phyloP scores from a whole-genome alignment of 1,284 basidiomycete species.

The Sanghuangporus baumii region DNA sequence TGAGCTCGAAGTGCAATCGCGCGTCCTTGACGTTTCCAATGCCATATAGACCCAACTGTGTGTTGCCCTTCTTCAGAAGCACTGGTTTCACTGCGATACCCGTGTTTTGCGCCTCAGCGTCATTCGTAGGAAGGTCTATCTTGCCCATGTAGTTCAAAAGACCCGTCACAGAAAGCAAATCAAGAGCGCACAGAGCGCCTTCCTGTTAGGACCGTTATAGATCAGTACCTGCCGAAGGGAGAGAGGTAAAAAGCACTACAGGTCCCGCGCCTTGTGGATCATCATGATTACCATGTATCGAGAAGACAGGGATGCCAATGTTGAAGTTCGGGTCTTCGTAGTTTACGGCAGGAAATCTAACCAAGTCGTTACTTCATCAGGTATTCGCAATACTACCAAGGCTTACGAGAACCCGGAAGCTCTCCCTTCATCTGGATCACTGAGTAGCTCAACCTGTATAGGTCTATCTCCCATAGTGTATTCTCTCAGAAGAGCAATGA shows the following conservation, averaged over 20 bases:
- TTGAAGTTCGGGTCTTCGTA: conserved; percentile 98
- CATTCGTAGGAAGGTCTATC: conserved; percentile 60
- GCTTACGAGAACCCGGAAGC: conserved; percentile 79
- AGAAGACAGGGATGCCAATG: conserved; percentile 92
- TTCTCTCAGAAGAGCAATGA: conserved; percentile 86
- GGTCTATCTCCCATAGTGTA: conserved; percentile 88
- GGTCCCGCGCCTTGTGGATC: conserved; percentile 95
- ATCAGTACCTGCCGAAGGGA: conserved; percentile 2
- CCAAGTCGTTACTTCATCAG: conserved; percentile 10
- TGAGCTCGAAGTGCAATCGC: conserved; percentile 92
- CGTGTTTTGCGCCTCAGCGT: conserved; percentile 57
- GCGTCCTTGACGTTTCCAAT: conserved; percentile 97
- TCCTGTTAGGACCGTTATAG: conserved; percentile 45
- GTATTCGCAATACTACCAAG: conserved; percentile 23
- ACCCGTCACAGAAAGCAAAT: conserved; percentile 90
- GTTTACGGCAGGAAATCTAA: conserved; percentile 92
- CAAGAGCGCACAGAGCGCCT: conserved; percentile 92
- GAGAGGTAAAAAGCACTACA: conserved; percentile 39
- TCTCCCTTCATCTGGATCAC: conserved; percentile 88
- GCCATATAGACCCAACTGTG: conserved; percentile 87
- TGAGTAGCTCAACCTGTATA: conserved; percentile 84
- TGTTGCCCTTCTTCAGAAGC: conserved; percentile 84
- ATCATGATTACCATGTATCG: conserved; percentile 99
- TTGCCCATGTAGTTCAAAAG: conserved; percentile 98
- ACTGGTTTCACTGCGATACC: conserved; percentile 90